Conservation (phyloP, 148 eudicot species). For the Fagopyrum esculentum region DNA sequence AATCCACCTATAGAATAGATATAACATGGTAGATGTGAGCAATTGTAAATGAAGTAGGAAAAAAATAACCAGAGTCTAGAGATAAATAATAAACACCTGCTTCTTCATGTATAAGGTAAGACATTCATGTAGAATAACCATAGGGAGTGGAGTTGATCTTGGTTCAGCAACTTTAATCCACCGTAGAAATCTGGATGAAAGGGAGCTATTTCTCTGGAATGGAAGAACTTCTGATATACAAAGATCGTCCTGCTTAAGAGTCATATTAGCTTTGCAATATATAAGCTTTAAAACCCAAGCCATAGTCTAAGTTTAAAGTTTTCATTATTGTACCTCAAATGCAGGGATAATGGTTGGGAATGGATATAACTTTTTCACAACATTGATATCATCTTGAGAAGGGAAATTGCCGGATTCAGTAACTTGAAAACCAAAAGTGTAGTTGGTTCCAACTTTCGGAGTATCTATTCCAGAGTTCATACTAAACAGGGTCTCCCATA, state of each 20-base stretch:
- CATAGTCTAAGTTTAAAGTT: slow-evolving; percentile 1
- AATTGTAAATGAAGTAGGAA: not conserved
- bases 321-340: slow-evolving; percentile 43
- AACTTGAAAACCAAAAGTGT: slow-evolving; percentile 57
- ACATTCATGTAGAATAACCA: slow-evolving; percentile 81
- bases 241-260: slow-evolving; percentile 59
- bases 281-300: not conserved
- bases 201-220: slow-evolving; percentile 76
- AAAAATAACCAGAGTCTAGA: not conserved
- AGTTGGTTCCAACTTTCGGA: slow-evolving; percentile 30
- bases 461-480: slow-evolving; percentile 19
- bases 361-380: slow-evolving; percentile 58
- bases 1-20: slow-evolving; percentile 54
- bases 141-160: slow-evolving; percentile 63
- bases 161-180: slow-evolving; percentile 73
- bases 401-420: slow-evolving; percentile 50
- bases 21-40: not conserved
- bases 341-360: slow-evolving; percentile 89
- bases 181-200: slow-evolving; percentile 61
- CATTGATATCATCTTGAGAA: slow-evolving; percentile 38
- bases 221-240: slow-evolving; percentile 76
- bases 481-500: slow-evolving; percentile 52
- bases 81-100: slow-evolving; percentile 45
- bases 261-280: slow-evolving; percentile 14
- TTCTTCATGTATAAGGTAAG: slow-evolving; percentile 68